phyloP scores from a whole-genome alignment of 768 basidiomycete species.

The Hypholoma sublateritium region DNA sequence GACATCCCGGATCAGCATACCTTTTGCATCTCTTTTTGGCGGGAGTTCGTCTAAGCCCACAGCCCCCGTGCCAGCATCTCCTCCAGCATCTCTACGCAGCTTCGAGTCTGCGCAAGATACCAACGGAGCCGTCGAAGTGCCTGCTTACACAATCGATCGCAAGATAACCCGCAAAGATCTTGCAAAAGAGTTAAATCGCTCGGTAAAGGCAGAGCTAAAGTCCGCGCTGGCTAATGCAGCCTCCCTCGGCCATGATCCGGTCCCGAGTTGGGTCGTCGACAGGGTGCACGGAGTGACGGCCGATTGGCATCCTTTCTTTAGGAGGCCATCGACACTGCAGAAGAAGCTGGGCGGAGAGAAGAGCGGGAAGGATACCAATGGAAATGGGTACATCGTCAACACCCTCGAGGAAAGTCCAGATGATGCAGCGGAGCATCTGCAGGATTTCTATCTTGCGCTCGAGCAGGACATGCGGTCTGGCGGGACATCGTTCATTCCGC shows the following conservation, averaged over 20 bases:
- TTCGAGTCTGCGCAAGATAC: conserved; percentile 27
- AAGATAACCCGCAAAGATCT: conserved; percentile 54
- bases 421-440: conserved; percentile 54
- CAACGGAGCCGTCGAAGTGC: conserved; percentile 49
- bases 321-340: conserved; percentile 10
- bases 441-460: conserved; percentile 66
- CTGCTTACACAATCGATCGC: conserved; percentile 57
- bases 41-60: conserved; percentile 23
- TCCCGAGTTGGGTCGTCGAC: conserved; percentile 56
- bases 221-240: conserved; percentile 38
- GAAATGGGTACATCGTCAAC: conserved; percentile 40
- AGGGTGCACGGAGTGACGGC: conserved; percentile 55
- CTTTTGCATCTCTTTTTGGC: conserved; percentile 82
- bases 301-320: conserved; percentile 58
- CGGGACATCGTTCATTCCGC: conserved; percentile 32
- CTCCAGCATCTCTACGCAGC: conserved; percentile 30
- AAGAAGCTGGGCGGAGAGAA: conserved; percentile 18
- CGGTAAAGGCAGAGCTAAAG: conserved; percentile 57
- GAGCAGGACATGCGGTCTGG: conserved; percentile 61
- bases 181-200: conserved; percentile 50
- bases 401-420: conserved; percentile 47
- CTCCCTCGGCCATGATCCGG: conserved; percentile 26
- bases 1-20: conserved; percentile 58
- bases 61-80: conserved; percentile 28
- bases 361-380: conserved; percentile 24